A percentile compares a stretch with the other conserved stretches of the same genome.
Conservation (phyloP, 2,329 filamentous ascomycete genomes). For the Alternaria alternata region DNA sequence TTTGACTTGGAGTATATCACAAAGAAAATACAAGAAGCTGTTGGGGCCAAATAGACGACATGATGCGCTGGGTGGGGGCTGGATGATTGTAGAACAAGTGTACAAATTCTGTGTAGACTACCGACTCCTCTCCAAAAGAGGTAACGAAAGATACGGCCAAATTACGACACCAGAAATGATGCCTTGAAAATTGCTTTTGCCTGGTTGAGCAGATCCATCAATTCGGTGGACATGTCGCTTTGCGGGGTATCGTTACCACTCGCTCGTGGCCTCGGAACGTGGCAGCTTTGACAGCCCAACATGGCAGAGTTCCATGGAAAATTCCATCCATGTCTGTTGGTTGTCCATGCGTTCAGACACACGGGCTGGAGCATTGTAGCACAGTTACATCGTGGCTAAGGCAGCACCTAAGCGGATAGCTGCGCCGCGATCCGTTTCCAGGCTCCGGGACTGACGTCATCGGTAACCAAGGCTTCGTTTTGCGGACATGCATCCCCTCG, state of each 20-base stretch:
- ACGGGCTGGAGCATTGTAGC: neutral
- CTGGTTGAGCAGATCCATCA: neutral
- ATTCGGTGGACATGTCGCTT: neutral
- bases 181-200: neutral
- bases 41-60: constrained; percentile 30
- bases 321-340: neutral
- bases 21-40: constrained; percentile 63
- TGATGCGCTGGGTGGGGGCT: neutral
- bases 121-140: constrained; percentile 3
- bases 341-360: neutral
- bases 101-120: constrained; percentile 12
- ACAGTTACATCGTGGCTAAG: constrained; percentile 25
- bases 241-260: constrained; percentile 3
- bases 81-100: constrained; percentile 11
- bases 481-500: constrained; percentile 22
- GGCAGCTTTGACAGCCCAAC: constrained; percentile 5
- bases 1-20: constrained; percentile 70
- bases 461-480: neutral
- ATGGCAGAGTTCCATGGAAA: neutral
- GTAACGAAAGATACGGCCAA: constrained; percentile 2
- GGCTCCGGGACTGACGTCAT: constrained; percentile 33
- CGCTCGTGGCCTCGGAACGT: neutral
- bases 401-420: constrained; percentile 5
- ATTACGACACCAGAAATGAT: constrained; percentile 1
- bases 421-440: constrained; percentile 10